These are phyloP conservation scores for Hamamelis virginiana DNA, from an alignment of 164 flowering plant genomes.

Conservation along the genomic window DNA sequence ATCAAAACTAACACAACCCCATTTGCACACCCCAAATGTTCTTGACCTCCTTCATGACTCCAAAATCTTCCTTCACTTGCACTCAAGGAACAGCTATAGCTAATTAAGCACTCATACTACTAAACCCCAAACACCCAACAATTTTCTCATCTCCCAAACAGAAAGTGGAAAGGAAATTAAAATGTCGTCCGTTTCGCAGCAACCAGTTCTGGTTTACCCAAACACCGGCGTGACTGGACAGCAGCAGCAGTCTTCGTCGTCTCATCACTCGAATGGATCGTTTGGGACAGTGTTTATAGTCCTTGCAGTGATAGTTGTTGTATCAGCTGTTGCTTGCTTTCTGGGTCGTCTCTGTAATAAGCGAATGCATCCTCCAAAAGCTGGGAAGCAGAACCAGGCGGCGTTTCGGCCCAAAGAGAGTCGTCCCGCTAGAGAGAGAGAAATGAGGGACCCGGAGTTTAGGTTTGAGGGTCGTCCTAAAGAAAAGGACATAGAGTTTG, in stretches of 20 bases:
- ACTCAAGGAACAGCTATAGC: constrained; percentile 36
- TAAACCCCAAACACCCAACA: constrained; percentile 3
- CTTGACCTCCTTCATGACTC: constrained; percentile 23
- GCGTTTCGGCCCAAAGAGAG: not conserved
- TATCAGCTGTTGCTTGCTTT: constrained; percentile 66
- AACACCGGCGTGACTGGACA: too few relatives aligned
- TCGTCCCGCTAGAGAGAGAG: constrained; percentile 5
- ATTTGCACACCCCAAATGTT: constrained; percentile 9
- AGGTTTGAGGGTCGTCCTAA: constrained; percentile 9
- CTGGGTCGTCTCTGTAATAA: constrained; percentile 62
- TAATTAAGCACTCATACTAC: not conserved
- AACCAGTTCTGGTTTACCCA: constrained; percentile 37
- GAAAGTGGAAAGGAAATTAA: not conserved
- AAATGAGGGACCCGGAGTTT: constrained; percentile 19
- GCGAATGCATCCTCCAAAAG: constrained; percentile 19
- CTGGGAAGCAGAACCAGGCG: constrained; percentile 10
- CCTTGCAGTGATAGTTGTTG: constrained; percentile 60
- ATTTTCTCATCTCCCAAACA: not conserved
- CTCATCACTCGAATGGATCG: constrained; percentile 57
- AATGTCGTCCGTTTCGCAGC: constrained; percentile 36
- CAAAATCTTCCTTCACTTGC: constrained; percentile 25
- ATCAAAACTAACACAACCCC: constrained; percentile 16
- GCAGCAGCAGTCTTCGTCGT: constrained; percentile 16
- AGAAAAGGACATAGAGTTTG: constrained; percentile 37
- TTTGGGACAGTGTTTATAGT: constrained; percentile 80